A percentile compares a stretch with the other conserved stretches of the same genome.
Evolutionary conservation across 352 stramenopile species (phyloP).

Genomic region (Phytopythium litorale): DNA sequence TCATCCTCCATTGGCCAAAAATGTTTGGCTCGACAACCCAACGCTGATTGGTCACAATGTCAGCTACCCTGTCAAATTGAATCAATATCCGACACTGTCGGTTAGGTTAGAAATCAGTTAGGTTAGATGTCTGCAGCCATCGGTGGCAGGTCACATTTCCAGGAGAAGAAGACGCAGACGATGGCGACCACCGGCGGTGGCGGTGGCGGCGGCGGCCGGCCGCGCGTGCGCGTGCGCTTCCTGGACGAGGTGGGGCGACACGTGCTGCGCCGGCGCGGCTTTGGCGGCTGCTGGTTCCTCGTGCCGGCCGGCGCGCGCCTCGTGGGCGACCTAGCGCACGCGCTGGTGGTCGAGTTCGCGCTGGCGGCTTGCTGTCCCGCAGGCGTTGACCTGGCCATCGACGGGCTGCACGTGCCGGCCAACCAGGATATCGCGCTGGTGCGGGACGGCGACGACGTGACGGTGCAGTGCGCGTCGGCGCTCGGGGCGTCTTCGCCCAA

Average conservation of each 20-base stretch:
- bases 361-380: constrained; percentile 35
- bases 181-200: neutral
- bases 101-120: no score
- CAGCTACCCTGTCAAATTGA: no score
- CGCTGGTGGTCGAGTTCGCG: constrained; percentile 54
- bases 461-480: constrained; percentile 32
- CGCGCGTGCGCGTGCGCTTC: constrained; percentile 53
- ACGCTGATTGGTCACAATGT: no score
- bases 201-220: constrained; percentile 3
- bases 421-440: constrained; percentile 55
- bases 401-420: constrained; percentile 54
- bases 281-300: constrained; percentile 66
- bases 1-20: no score
- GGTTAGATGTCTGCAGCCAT: no score
- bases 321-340: constrained; percentile 59
- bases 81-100: no score
- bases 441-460: constrained; percentile 58
- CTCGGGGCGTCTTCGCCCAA: neutral
- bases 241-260: constrained; percentile 41
- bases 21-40: no score
- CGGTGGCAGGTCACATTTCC: no score
- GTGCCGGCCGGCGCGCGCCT: constrained; percentile 37
- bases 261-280: constrained; percentile 41
- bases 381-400: constrained; percentile 51
- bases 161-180: no score